Base-by-base conservation (phyloP, 306 rosid species). In the Morella rubra region DNA sequence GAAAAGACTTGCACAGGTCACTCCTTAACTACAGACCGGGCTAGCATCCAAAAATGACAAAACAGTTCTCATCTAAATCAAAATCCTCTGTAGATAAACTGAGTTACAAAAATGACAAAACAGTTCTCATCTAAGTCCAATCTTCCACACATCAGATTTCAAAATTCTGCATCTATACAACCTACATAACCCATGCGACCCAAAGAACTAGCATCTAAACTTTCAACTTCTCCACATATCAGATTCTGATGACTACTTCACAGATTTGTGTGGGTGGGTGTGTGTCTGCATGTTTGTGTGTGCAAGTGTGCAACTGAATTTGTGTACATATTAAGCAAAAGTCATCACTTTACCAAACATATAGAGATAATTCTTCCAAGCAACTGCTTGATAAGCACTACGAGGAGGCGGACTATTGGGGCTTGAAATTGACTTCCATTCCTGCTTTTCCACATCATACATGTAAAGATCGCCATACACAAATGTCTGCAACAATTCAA, bases 331-430 rank as follows among this genome's bases (percentile, higher is more conserved):
- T 52, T 9, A 19, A 52, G 42, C 59, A 45, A 72, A 72, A 77
- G 15, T 47, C 64, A 6, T 54, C 44, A 73, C 45, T 66, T 77
- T 79, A 95, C 99, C 99, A 74, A 90, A 90, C 72, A 95, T 84
- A 83, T 92, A 95, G 71, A 95, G 85, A 84, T 88, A 92, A 80
- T 92, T 90, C 90, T 95, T 95, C 99, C 99, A 95, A 66, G 88
- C 90, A 86, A 95, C 93, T 7, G 97, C 96, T 75, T 95, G 99
- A 81, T 95, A 97, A 76, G 99, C 95, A 81, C 99, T 95, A 67
- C 96, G 92, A 46, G 99, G 99, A 40, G 99, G 99, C 52, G 99
- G 99, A 82, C 97, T 95, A 66, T 92, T 95, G 10, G 99, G 99
- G 81, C 99, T 92, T 4, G 96, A 89, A 85, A 95, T 77, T 61